Conservation (phyloP, 495 filamentous ascomycete genomes). For the Poronia punctata region DNA sequence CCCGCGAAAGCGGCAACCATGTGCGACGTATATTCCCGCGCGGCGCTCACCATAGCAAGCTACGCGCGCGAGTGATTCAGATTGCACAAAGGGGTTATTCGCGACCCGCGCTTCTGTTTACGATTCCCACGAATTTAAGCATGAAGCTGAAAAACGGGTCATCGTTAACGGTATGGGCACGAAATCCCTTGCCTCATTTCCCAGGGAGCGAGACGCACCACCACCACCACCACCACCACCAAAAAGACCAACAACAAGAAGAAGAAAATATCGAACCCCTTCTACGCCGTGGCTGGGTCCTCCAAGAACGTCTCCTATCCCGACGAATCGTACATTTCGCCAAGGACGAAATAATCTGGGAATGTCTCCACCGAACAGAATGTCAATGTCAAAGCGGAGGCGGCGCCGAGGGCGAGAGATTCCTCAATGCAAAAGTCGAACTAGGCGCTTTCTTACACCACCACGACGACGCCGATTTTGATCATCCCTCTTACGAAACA, state of each 20-base stretch:
- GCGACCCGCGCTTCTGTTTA: neutral
- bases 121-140: neutral
- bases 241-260: too few species aligned
- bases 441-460: neutral
- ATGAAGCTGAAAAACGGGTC: neutral
- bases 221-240: too few species aligned
- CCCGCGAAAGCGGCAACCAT: slow-evolving; percentile 15
- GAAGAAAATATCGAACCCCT: slow-evolving; percentile 1
- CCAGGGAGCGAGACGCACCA: neutral
- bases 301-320: slow-evolving; percentile 22
- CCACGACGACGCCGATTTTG: too few species aligned
- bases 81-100: neutral
- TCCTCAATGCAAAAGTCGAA: neutral
- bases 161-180: neutral
- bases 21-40: slow-evolving; percentile 16
- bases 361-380: slow-evolving; percentile 11
- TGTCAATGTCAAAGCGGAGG: neutral
- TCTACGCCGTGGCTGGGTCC: slow-evolving; percentile 19
- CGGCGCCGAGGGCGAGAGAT: neutral
- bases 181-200: neutral
- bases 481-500: neutral
- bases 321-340: slow-evolving; percentile 16
- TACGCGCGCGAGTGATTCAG: neutral
- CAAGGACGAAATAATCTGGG: slow-evolving; percentile 17
- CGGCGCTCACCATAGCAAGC: slow-evolving; percentile 1